Base-by-base conservation (phyloP, 257 asterid species). In the Forsythia viridissima region DNA sequence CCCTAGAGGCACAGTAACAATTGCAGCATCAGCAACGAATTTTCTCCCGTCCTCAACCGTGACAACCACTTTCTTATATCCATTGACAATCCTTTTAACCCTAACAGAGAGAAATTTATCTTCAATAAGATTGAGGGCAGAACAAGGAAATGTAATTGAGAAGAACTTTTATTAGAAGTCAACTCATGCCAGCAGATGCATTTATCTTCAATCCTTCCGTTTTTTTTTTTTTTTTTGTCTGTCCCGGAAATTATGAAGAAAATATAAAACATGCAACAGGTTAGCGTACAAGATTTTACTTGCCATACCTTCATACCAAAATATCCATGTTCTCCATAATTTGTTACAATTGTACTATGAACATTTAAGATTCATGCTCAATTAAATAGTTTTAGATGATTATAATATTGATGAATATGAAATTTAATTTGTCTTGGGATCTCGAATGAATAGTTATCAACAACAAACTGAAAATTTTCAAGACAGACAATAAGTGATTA, bases 1-100 rank as follows among this genome's bases (percentile, higher is more conserved):
- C 42, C 99, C 99, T 38, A 96, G 82, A 18, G 99, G 99, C 73
- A 93, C 99, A 24, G 99, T 92, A 80, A 96, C 48, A 44, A 96
- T 92, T 72, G 90, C 97, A 80, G 95, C 96, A 88, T 96, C 97
- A 18, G 98, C 97, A 68, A 90, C 89, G 77, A 96, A 90, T 79
- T 68, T 84, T 78, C 85, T 89, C 77, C 99, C 99, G 39, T 91
- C 93, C 77, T 93, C 97, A 46, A 89, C 83, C 73, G 92, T 85
- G 21, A 96, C 88, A 77, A 74, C 81, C 82, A 93, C 98, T 85
- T 91, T 92, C 57, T 89, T 87, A 78, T 86, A 91, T 76, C 94
- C 94, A 70, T 91, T 86, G 9, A 72, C 82, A 76, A 96, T 85
- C 83, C 82, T 90, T 75, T 86, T 87, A 48, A 96, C 99, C 91